Evolutionary conservation across 2,329 filamentous ascomycete genomes (phyloP), one percentile per base, ranked within the genome.

Genomic region (Fusarium sp.): DNA sequence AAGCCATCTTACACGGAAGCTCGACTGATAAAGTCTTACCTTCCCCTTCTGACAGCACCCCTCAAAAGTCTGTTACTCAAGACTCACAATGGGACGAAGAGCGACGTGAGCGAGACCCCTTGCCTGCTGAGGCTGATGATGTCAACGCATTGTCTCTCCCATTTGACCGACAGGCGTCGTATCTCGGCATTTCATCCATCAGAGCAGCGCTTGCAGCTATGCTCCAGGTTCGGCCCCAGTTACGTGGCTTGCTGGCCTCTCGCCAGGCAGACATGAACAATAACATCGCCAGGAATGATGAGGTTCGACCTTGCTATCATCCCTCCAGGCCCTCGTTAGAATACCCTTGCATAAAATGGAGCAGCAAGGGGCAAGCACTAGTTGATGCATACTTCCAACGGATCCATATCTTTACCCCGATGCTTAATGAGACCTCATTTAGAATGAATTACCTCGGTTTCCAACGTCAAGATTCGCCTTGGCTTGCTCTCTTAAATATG

Each of bases 61-160:
- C 54, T 15, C 44, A 61, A 13, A 8, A 5, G 10, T 39, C 28
- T 1, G 35, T 63, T 4, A 48, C 42, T 13, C 60, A 42, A 22
- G 42, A 36, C 20, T 63, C 60, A 12, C 35, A 63, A 5, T 48
- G 60, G 60, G 60, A 63, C 26, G 60, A 63, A 7, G 55, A 48
- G 13, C 30, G 55, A 61, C 60, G 54, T 7, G 54, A 48, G 31
- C 24, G 54, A 22, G 55, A 61, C 28, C 55, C 42, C 9, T 26
- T 60, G 9, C 60, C 60, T n/a, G 28, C 60, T 24, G 60, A 63
- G 16, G 60, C 60, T 41, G 60, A 63, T 41, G 60, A 63, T 42
- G 60, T 63, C 30, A 63, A 63, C 30, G 60, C 54, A 8, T n/a
- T 63, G 18, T 63, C 60, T 3, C 55, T 63, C 38, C 60, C 60